Base-by-base conservation (phyloP, 495 filamentous ascomycete genomes). In the Podospora didyma region DNA sequence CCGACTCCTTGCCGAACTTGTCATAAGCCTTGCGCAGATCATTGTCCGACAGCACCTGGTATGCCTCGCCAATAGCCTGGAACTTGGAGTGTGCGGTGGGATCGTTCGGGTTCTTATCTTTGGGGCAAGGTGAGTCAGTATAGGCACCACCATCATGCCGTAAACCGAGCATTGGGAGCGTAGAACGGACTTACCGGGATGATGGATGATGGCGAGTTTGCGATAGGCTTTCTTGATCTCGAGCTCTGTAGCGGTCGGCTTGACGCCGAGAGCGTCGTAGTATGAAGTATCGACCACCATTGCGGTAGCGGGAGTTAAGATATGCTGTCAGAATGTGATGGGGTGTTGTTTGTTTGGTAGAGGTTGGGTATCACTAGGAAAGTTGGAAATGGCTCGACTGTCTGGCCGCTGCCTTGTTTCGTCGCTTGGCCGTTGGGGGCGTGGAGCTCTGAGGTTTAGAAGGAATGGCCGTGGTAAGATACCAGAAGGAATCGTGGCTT, bases 211-310 rank as follows among this genome's bases (percentile, higher is more conserved):
- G 46, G 94, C 94, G 28, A 94, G 86, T 73, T 92, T 97, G 57
- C 94, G 82, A 72, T 99, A 99, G n/a, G 94, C 94, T 74, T 97
- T 97, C 79, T 99, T 99, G 75, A 99, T 97, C 60, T 99, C 95
- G 7, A 97, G 85, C 69, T 96, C 91, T 53, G 90, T 88, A 17
- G 94, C 95, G 11, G 86, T 90, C 42, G 92, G 87, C 69, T 85
- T 82, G 64, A 99, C 95, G 56, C 87, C 89, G 14, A 99, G 80
- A 62, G 82, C 85, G 71, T 98, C 95, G 73, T 98, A 98, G 73
- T 94, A 94, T 53, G 81, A 74, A 22, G 89, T 92, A 65, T 94
- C 89, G 52, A 86, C 89, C 57, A 93, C 89, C 89, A 93, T 93
- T 59, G 59, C 78, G 66, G 39, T 45, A 17, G 31, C 41, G 6